Evolutionary conservation across 495 filamentous ascomycete genomes (phyloP).

Genomic region (Viridothelium virens): DNA sequence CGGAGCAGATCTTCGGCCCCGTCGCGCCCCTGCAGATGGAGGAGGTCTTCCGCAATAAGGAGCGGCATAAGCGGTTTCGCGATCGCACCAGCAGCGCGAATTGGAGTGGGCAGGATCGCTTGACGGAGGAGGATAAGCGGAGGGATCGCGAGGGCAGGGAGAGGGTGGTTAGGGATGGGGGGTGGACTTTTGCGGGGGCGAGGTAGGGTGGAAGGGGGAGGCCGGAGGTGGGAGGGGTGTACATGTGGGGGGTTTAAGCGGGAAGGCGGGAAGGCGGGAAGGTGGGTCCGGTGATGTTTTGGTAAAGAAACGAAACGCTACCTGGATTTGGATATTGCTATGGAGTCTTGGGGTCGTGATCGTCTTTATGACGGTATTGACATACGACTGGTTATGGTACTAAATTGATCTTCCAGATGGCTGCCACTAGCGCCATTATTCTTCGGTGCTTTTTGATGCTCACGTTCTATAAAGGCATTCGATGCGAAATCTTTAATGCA

Average conservation of each 20-base stretch:
- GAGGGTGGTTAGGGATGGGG: constrained; percentile 71
- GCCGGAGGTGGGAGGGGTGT: no score
- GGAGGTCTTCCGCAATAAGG: constrained; percentile 83
- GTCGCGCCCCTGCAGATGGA: constrained; percentile 83
- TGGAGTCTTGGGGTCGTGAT: constrained; percentile 2
- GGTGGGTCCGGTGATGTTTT: background rate
- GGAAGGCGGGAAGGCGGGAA: no score
- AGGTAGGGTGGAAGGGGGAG: background rate
- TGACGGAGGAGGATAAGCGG: constrained; percentile 82
- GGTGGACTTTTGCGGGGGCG: constrained; percentile 50
- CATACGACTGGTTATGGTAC: background rate
- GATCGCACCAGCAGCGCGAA: constrained; percentile 86
- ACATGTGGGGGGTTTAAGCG: no score
- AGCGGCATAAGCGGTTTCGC: constrained; percentile 74
- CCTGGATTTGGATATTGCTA: background rate
- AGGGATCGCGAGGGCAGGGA: constrained; percentile 74
- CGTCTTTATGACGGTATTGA: background rate
- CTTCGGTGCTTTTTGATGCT: background rate
- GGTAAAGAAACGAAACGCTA: background rate
- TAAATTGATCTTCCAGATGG: background rate
- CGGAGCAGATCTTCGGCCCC: constrained; percentile 81
- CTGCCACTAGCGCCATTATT: background rate
- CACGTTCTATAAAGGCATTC: background rate
- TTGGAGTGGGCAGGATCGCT: constrained; percentile 76
- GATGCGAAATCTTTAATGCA: no score